Base-by-base conservation (phyloP, 2,329 filamentous ascomycete genomes). In the Cytospora chrysosperma region DNA sequence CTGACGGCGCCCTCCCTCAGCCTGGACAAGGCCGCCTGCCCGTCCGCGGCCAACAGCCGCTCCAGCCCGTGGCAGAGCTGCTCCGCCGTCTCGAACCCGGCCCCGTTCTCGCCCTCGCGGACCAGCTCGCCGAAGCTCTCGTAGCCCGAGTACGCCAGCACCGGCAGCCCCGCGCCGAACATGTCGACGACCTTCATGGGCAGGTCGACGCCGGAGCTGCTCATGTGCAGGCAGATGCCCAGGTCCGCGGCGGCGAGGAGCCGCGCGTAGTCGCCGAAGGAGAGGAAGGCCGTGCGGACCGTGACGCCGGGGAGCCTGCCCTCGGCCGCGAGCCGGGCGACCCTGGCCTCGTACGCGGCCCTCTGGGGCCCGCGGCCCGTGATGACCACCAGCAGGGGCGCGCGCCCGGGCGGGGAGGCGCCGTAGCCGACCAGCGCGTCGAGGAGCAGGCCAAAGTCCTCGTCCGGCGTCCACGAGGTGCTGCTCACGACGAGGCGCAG, bases 171-270 rank as follows among this genome's bases (percentile, higher is more conserved):
- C 0, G 93, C 90, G 2, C 95, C 95, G 74, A 99, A 98, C 93
- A 99, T 97, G 74, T 99, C 95, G 17, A 99, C 93, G 1, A 99
- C 93, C 77, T 99, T 99, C 95, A 99, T 99, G 0, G 95, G 95
- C 24, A 99, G 80, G 75, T 99, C 95, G 0, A 99, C 93, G 1
- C 95, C 95, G 2, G 92, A 97, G 68, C 91, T 96, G 17, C 93
- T 97, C 68, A 87, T 97, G 78, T 99, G 95, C 28, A 99, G 80
- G 62, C 92, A 96, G 27, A 99, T 86, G 12, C 95, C 95, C 0
- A 99, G 80, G 70, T 97, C 94, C 3, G 95, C 93, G 52, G 89
- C 89, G 13, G 89, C 91, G 32, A 99, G 86, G 4, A 99, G 82
- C 0, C 81, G 82, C 0, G 95, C 94, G 73, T 99, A 99, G 74